Percentiles rank a stretch among this genome's conserved stretches.
These are phyloP conservation scores for Suillus cothurnatus DNA, from an alignment of 768 basidiomycete genomes.

Conservation along the genomic window DNA sequence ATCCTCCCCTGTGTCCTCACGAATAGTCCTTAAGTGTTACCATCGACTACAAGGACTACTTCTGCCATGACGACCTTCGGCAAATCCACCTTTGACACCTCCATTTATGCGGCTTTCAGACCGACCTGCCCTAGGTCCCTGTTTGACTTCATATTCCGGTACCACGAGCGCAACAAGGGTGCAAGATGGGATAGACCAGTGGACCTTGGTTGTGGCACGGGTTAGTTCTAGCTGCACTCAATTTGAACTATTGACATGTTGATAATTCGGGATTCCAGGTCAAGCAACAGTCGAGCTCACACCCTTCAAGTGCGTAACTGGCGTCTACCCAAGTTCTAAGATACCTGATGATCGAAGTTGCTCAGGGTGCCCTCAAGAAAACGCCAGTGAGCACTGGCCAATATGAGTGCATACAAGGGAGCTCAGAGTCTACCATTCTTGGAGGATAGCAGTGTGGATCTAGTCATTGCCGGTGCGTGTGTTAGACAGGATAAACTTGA, in stretches of 20 bases:
- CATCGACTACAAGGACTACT: neutral
- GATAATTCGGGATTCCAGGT: conserved; percentile 41
- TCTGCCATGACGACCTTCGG: conserved; percentile 73
- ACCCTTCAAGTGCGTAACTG: conserved; percentile 61
- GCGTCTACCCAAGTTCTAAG: conserved; percentile 70
- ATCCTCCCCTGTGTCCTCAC: neutral
- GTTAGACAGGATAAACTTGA: neutral
- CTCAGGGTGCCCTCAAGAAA: conserved; percentile 33
- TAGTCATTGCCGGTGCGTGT: conserved; percentile 63
- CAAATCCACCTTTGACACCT: conserved; percentile 67
- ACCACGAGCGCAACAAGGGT: conserved; percentile 42
- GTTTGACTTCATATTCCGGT: conserved; percentile 62
- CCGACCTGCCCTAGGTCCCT: conserved; percentile 73
- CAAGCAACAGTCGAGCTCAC: conserved; percentile 65
- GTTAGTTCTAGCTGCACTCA: conserved; percentile 37
- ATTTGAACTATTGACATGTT: neutral
- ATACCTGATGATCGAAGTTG: conserved; percentile 75
- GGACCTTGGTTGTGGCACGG: conserved; percentile 87
- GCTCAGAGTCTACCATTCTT: conserved; percentile 56
- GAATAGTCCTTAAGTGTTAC: neutral
- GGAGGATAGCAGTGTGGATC: conserved; percentile 57
- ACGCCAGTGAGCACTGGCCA: conserved; percentile 21
- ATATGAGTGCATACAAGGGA: conserved; percentile 39
- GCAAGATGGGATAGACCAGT: conserved; percentile 58
- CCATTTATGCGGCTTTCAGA: conserved; percentile 65